Percentiles rank a stretch among this genome's conserved stretches.
Evolutionary conservation across 2,329 filamentous ascomycete species (phyloP).

Genomic region (Colletotrichum caudatum): DNA sequence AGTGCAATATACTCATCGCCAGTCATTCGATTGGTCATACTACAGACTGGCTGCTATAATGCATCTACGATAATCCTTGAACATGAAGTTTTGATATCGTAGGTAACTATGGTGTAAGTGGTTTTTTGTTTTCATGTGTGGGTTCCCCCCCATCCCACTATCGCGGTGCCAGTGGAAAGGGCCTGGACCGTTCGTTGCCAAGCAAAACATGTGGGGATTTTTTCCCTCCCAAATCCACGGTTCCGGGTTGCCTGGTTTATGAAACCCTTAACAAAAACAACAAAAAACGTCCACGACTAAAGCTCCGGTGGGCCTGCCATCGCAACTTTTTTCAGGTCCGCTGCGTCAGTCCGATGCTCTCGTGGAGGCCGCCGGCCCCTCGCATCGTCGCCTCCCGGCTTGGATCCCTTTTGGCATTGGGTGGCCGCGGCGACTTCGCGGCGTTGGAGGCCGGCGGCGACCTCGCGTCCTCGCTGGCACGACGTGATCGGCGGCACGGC

Average conservation of each 20-base stretch:
- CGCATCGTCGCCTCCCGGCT: neutral
- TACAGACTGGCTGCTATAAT: neutral
- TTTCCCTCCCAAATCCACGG: neutral
- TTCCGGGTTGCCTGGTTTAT: neutral
- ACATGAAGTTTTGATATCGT: neutral
- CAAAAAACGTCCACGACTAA: neutral
- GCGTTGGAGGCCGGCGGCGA: neutral
- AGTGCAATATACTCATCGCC: neutral
- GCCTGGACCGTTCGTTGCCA: neutral
- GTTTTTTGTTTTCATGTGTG: neutral
- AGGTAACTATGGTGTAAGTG: no score
- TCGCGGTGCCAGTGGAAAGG: neutral
- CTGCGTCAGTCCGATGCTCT: neutral
- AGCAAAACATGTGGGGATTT: neutral
- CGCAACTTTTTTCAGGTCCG: neutral
- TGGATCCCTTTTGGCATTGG: neutral
- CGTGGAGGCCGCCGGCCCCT: neutral
- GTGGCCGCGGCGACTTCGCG: neutral
- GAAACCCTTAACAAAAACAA: no score
- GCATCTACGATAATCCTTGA: neutral
- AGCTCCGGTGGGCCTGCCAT: neutral
- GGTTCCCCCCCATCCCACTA: no score
- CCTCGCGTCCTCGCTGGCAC: neutral
- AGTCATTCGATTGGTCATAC: neutral
- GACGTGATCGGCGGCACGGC: constrained; percentile 18